A percentile compares a stretch with the other conserved stretches of the same genome.
Evolutionary conservation across 176 grass and related monocot species (phyloP).

Genomic region (Panicum miliaceum): DNA sequence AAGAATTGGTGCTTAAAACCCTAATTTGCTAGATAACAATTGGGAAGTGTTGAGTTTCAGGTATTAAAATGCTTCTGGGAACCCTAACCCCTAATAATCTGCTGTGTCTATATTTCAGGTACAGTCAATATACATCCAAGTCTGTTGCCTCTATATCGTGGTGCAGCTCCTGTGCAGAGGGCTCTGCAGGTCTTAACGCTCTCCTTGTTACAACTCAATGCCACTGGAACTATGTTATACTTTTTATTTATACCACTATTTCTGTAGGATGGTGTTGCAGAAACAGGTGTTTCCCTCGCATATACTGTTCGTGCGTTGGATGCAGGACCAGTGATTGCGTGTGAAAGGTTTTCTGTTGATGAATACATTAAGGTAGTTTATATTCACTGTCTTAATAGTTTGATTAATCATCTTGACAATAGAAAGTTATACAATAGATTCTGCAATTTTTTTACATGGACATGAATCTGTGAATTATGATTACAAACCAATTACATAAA

Average conservation of each 20-base stretch:
- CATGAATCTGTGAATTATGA: conserved; percentile 9
- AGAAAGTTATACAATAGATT: conserved; percentile 20
- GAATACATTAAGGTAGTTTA: conserved; percentile 72
- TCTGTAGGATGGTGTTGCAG: conserved; percentile 82
- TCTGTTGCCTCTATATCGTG: conserved; percentile 89
- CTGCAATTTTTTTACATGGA: neutral
- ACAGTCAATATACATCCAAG: conserved; percentile 98
- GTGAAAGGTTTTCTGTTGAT: conserved; percentile 71
- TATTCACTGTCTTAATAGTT: conserved; percentile 33
- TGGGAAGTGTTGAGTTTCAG: neutral
- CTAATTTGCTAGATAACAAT: neutral
- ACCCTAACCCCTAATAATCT: conserved; percentile 1
- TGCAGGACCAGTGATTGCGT: conserved; percentile 88
- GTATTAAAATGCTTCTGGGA: neutral
- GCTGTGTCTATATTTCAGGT: conserved; percentile 49
- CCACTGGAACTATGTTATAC: conserved; percentile 16
- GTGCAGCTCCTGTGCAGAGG: conserved; percentile 98
- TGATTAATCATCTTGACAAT: conserved; percentile 14
- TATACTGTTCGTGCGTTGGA: conserved; percentile 89
- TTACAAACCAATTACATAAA: conserved; percentile 12
- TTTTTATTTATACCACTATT: conserved; percentile 33
- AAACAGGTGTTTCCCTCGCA: conserved; percentile 98
- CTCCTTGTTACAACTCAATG: conserved; percentile 14
- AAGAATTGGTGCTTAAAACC: conserved; percentile 6
- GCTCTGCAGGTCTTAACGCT: conserved; percentile 77